Evolutionary conservation across 208 protist species (phyloP).

Genomic region (Leishmania arabica): DNA sequence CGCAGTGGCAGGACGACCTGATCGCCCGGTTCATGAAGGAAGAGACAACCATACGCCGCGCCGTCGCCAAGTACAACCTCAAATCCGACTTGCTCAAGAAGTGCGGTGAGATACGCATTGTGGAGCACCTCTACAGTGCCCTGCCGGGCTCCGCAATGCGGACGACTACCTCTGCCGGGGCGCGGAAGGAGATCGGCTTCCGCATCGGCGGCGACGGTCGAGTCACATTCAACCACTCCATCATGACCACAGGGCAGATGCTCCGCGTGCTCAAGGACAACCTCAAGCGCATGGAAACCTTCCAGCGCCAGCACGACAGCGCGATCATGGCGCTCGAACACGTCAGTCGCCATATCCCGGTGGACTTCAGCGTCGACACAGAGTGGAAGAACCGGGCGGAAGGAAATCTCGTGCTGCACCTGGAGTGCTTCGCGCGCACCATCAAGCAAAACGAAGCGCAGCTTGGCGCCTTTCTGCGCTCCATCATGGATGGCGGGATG

Average conservation of each 20-base stretch:
- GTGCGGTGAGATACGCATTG: constrained; percentile 62
- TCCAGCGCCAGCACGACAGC: constrained; percentile 59
- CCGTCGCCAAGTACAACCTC: constrained; percentile 78
- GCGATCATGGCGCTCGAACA: constrained; percentile 62
- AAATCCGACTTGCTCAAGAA: constrained; percentile 72
- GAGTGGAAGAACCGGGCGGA: constrained; percentile 81
- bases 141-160: constrained; percentile 18
- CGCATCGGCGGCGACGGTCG: constrained; percentile 71
- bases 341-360: constrained; percentile 67
- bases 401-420: constrained; percentile 52
- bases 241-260: constrained; percentile 80
- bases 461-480: constrained; percentile 53
- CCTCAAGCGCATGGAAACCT: constrained; percentile 56
- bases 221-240: constrained; percentile 59
- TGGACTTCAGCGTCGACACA: constrained; percentile 85
- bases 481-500: constrained; percentile 27
- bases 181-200: constrained; percentile 73
- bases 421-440: constrained; percentile 62
- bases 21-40: constrained; percentile 68
- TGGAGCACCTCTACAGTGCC: constrained; percentile 54
- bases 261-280: constrained; percentile 82
- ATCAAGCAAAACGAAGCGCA: constrained; percentile 69
- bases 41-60: constrained; percentile 64
- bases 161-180: constrained; percentile 2
- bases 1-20: constrained; percentile 69